Conservation (phyloP, 1,284 basidiomycete genomes). For the Waitea zeae region DNA sequence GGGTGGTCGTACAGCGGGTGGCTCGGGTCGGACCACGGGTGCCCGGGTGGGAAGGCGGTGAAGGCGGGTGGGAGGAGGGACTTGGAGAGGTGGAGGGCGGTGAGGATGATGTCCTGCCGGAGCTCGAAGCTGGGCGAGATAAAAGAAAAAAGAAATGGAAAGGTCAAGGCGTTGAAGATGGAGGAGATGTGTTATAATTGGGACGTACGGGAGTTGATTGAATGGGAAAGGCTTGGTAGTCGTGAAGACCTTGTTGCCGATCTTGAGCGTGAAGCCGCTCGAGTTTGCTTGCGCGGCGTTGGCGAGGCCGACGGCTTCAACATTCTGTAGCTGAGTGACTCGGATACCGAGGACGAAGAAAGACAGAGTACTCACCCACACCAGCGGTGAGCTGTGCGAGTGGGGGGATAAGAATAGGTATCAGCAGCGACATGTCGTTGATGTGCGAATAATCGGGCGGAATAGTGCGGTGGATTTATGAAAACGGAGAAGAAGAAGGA, state of each 20-base stretch:
- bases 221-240: not conserved
- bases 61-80: not conserved
- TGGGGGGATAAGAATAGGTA: too few relatives aligned
- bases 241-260: slow-evolving; percentile 1
- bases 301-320: not conserved
- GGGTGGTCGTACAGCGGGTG: not conserved
- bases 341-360: too few relatives aligned
- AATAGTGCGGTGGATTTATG: too few relatives aligned
- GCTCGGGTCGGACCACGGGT: not conserved
- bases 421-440: too few relatives aligned
- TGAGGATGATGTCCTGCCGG: not conserved
- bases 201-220: not conserved
- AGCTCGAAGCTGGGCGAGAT: not conserved
- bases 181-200: not conserved
- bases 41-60: not conserved
- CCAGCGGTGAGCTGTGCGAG: too few relatives aligned
- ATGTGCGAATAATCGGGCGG: too few relatives aligned
- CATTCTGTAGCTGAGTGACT: too few relatives aligned
- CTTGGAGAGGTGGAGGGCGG: not conserved
- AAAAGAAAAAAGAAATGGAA: not conserved
- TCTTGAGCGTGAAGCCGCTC: not conserved
- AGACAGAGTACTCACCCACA: too few relatives aligned
- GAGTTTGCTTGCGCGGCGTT: not conserved
- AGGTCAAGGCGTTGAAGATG: not conserved
- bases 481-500: too few relatives aligned